phyloP scores from a whole-genome alignment of 1,284 basidiomycete species.

The Baeospora myosura region DNA sequence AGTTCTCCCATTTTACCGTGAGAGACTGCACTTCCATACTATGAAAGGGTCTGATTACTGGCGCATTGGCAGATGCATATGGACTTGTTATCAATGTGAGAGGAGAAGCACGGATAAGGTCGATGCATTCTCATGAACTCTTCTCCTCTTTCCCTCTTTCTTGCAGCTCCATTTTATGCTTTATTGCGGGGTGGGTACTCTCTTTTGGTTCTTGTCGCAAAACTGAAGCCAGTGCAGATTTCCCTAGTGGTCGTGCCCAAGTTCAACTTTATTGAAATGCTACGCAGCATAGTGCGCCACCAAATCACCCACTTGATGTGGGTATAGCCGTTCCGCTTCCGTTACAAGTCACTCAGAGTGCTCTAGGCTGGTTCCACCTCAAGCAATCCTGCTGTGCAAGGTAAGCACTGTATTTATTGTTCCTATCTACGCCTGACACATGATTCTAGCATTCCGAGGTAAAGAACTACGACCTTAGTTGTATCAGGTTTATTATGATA shows the following conservation, averaged over 20 bases:
- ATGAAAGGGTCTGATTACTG: slow-evolving; percentile 16
- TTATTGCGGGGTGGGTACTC: slow-evolving; percentile 41
- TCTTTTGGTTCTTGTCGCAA: slow-evolving; percentile 2
- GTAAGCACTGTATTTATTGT: slow-evolving; percentile 22
- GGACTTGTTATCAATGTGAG: slow-evolving; percentile 51
- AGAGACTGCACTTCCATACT: slow-evolving; percentile 10
- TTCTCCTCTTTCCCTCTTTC: background rate
- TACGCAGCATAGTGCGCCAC: slow-evolving; percentile 55
- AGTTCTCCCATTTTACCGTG: slow-evolving; percentile 39
- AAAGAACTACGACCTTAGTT: slow-evolving; percentile 59
- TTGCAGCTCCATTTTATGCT: slow-evolving; percentile 43
- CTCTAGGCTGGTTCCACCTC: slow-evolving; percentile 57
- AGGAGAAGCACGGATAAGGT: no score
- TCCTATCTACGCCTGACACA: slow-evolving; percentile 3
- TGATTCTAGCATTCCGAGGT: slow-evolving; percentile 46
- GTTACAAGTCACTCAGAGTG: slow-evolving; percentile 3
- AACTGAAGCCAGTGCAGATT: slow-evolving; percentile 37
- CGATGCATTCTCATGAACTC: slow-evolving; percentile 12
- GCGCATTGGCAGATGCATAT: slow-evolving; percentile 46
- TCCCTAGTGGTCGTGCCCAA: slow-evolving; percentile 59
- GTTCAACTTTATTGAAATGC: slow-evolving; percentile 55
- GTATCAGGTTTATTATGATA: slow-evolving; percentile 50
- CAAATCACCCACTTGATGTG: slow-evolving; percentile 57
- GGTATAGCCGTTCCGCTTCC: slow-evolving; percentile 19
- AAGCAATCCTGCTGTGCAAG: slow-evolving; percentile 59